A percentile compares a stretch with the other conserved stretches of the same genome.
phyloP scores from a whole-genome alignment of 331 rosid species.

The Pyracantha coccinea region DNA sequence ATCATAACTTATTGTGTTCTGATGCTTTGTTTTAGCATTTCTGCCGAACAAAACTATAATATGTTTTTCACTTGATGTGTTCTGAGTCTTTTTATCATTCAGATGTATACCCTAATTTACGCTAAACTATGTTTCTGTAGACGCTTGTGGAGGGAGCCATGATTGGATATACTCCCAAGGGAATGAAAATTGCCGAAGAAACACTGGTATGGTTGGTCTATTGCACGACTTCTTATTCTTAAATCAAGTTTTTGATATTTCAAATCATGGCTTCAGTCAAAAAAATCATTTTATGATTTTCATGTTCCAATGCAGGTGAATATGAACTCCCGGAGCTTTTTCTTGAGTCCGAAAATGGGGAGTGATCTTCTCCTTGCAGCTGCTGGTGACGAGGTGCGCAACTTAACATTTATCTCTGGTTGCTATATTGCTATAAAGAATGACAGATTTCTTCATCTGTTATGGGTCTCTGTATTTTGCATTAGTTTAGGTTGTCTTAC shows the following conservation, averaged over 20 bases:
- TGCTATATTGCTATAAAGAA: not conserved
- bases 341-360: conserved; percentile 43
- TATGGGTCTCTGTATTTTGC: not conserved
- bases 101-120: not conserved
- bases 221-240: not conserved
- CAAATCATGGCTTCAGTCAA: not conserved
- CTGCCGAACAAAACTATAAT: too few relatives aligned
- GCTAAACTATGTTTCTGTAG: conserved; percentile 32
- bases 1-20: too few relatives aligned
- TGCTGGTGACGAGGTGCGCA: conserved; percentile 75
- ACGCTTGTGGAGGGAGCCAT: conserved; percentile 84
- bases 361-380: conserved; percentile 70
- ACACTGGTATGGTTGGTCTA: conserved; percentile 46
- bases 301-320: conserved; percentile 33
- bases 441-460: not conserved
- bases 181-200: conserved; percentile 87
- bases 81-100: not conserved
- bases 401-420: not conserved
- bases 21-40: too few relatives aligned
- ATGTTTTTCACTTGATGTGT: too few relatives aligned
- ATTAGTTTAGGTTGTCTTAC: not conserved
- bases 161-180: conserved; percentile 77
- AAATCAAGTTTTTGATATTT: not conserved
- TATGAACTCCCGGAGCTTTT: conserved; percentile 50
- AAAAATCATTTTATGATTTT: not conserved